phyloP scores from a whole-genome alignment of 495 filamentous ascomycete species.

The Podospora sp. region DNA sequence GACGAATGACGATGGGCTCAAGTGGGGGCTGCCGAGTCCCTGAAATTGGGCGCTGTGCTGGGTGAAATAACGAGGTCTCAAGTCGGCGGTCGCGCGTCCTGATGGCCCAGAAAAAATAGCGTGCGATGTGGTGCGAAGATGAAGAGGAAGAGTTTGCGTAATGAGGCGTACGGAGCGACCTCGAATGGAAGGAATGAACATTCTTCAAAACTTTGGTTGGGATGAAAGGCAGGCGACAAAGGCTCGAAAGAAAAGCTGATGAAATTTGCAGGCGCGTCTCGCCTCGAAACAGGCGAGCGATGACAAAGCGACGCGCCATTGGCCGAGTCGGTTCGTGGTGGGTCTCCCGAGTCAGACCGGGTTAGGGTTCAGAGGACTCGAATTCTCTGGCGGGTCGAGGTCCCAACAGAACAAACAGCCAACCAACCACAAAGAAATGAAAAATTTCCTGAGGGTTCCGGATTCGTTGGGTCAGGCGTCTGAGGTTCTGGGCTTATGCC shows the following conservation, averaged over 20 bases:
- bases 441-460: too few relatives aligned
- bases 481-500: too few relatives aligned
- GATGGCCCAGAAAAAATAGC: not conserved
- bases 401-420: too few relatives aligned
- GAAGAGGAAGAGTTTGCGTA: not conserved
- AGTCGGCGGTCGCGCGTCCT: not conserved
- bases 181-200: not conserved
- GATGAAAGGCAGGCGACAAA: not conserved
- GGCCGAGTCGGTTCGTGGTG: not conserved
- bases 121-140: not conserved
- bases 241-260: not conserved
- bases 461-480: too few relatives aligned
- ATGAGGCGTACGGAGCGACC: not conserved
- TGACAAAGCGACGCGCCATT: not conserved
- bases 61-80: not conserved
- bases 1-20: not conserved
- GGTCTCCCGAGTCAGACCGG: not conserved
- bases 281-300: not conserved
- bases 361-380: too few relatives aligned
- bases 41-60: not conserved
- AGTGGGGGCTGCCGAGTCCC: not conserved
- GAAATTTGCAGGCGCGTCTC: not conserved
- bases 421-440: too few relatives aligned
- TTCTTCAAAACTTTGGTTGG: not conserved
- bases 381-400: too few relatives aligned